phyloP scores from a whole-genome alignment of 441 rosid species.

The Capsella rubella region DNA sequence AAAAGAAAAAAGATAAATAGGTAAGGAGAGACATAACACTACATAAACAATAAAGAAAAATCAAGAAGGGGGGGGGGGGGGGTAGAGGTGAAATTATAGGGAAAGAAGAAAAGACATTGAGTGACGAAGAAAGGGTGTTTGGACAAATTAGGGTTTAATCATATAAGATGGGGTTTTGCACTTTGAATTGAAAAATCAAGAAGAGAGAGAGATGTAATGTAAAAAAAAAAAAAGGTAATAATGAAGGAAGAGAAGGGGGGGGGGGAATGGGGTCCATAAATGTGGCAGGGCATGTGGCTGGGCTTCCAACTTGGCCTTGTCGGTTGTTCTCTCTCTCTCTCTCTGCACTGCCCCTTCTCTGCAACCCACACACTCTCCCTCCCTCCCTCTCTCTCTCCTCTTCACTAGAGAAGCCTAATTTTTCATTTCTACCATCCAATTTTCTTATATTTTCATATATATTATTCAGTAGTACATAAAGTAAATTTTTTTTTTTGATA shows the following conservation, averaged over 20 bases:
- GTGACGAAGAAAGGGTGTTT: conserved; percentile 39
- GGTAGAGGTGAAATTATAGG: conserved; percentile 27
- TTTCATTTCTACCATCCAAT: neutral
- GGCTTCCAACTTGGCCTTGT: conserved; percentile 96
- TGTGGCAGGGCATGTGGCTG: conserved; percentile 95
- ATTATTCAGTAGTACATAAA: no score
- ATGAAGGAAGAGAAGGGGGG: conserved; percentile 16
- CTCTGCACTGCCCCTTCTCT: conserved; percentile 48
- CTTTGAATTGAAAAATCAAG: conserved; percentile 13
- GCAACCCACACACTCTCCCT: conserved; percentile 41
- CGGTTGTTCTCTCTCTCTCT: conserved; percentile 56
- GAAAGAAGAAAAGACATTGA: conserved; percentile 38
- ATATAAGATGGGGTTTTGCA: neutral
- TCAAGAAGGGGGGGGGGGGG: neutral
- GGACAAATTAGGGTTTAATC: conserved; percentile 48
- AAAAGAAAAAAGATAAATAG: neutral
- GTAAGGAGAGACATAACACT: no score
- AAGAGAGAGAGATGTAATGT: conserved; percentile 33
- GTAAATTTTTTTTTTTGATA: no score
- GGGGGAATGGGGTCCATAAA: conserved; percentile 62
- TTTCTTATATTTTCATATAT: no score
- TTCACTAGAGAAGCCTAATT: neutral
- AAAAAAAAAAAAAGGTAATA: conserved; percentile 49
- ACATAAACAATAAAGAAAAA: no score
- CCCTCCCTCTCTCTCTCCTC: no score